Conservation (phyloP, 2,329 filamentous ascomycete species). For the Zymoseptoria pseudotritici region DNA sequence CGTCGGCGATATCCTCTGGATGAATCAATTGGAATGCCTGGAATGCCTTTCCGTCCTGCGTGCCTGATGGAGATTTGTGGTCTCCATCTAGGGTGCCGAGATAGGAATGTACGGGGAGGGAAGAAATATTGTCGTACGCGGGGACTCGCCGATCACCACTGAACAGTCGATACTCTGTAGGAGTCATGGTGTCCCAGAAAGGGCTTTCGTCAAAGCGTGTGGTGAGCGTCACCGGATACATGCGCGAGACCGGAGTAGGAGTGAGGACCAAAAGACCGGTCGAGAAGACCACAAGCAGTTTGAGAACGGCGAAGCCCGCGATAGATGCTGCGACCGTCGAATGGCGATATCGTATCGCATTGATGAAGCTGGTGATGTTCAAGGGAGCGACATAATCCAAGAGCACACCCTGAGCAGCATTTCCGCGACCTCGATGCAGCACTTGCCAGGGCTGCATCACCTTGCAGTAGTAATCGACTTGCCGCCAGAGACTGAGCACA, state of each 20-base stretch:
- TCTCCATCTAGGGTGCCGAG: background rate
- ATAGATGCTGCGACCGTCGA: background rate
- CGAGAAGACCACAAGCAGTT: constrained; percentile 1
- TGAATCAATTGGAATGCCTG: background rate
- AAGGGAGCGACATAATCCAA: constrained; percentile 3
- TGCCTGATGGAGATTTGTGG: background rate
- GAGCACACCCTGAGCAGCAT: background rate
- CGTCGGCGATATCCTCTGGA: background rate
- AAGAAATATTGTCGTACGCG: background rate
- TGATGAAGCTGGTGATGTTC: background rate
- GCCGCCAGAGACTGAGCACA: constrained; percentile 5
- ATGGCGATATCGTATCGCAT: background rate
- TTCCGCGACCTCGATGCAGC: background rate
- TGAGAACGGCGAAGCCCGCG: constrained; percentile 1
- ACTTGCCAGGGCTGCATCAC: constrained; percentile 5
- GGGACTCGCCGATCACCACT: background rate
- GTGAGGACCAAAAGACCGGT: constrained; percentile 2
- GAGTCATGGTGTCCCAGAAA: background rate
- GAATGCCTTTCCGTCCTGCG: background rate
- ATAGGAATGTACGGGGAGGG: background rate
- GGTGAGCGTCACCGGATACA: background rate
- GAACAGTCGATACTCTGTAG: background rate
- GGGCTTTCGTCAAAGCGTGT: background rate
- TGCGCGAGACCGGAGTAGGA: background rate
- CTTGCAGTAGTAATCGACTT: constrained; percentile 6